A percentile compares a stretch with the other conserved stretches of the same genome.
Evolutionary conservation across 1,284 basidiomycete genomes (phyloP).

Genomic region (Leccinum variabile): DNA sequence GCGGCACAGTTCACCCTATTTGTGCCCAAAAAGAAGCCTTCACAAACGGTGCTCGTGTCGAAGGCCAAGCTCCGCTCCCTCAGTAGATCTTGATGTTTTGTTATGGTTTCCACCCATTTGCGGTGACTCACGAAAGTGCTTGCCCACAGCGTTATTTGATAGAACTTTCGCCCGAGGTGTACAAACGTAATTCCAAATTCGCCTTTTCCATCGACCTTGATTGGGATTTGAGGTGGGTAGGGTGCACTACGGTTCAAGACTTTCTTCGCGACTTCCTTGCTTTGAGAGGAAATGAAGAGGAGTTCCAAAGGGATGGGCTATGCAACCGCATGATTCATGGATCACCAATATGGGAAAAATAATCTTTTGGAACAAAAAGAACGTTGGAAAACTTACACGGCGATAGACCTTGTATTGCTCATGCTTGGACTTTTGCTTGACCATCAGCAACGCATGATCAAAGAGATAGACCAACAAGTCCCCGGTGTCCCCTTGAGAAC

Average conservation of each 20-base stretch:
- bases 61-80: slow-evolving; percentile 87
- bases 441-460: slow-evolving; percentile 95
- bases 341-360: slow-evolving; percentile 9
- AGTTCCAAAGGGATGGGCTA: slow-evolving; percentile 97
- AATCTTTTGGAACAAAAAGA: neutral
- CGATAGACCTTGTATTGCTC: slow-evolving; percentile 95
- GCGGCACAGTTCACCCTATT: slow-evolving; percentile 94
- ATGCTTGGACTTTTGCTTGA: slow-evolving; percentile 90
- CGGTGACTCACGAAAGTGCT: slow-evolving; percentile 82
- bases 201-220: slow-evolving; percentile 76
- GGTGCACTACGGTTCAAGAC: slow-evolving; percentile 54
- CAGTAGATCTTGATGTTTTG: slow-evolving; percentile 85
- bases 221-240: slow-evolving; percentile 44
- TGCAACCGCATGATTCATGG: slow-evolving; percentile 3
- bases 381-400: slow-evolving; percentile 55
- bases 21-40: slow-evolving; percentile 82
- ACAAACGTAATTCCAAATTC: slow-evolving; percentile 93
- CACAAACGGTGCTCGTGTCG: slow-evolving; percentile 82
- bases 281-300: slow-evolving; percentile 72
- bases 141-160: slow-evolving; percentile 92
- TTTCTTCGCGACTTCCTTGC: slow-evolving; percentile 46
- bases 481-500: slow-evolving; percentile 72
- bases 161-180: slow-evolving; percentile 91
- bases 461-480: slow-evolving; percentile 95
- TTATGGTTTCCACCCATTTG: slow-evolving; percentile 95